These are phyloP conservation scores for Globisporangium cylindrosporum DNA, from an alignment of 352 stramenopile species.

Conservation along the genomic window DNA sequence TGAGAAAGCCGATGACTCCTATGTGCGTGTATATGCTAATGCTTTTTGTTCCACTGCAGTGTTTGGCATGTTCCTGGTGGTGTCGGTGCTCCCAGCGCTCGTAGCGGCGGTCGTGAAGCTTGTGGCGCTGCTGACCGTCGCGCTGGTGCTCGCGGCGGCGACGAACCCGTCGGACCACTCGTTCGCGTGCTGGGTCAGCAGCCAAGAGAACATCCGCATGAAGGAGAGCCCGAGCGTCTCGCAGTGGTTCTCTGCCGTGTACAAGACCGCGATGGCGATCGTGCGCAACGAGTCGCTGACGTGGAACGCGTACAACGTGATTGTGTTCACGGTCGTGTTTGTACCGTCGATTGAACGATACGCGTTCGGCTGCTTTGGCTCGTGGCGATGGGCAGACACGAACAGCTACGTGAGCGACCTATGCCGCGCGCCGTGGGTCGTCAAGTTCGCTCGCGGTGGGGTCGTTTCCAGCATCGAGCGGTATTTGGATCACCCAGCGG, in stretches of 20 bases:
- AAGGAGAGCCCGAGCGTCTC: conserved; percentile 36
- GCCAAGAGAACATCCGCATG: conserved; percentile 55
- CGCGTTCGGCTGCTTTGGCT: conserved; percentile 61
- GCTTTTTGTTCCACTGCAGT: conserved; percentile 20
- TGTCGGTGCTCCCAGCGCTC: conserved; percentile 60
- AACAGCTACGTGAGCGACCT: conserved; percentile 38
- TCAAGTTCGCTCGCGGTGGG: conserved; percentile 47
- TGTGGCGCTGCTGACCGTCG: conserved; percentile 26
- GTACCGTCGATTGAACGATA: conserved; percentile 60
- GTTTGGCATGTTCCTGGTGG: conserved; percentile 69
- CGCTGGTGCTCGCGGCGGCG: conserved; percentile 28
- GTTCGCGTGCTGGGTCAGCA: conserved; percentile 63
- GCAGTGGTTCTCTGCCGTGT: conserved; percentile 69
- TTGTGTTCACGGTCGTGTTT: conserved; percentile 65
- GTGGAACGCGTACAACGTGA: conserved; percentile 59
- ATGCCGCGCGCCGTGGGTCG: conserved; percentile 49
- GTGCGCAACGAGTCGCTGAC: conserved; percentile 58
- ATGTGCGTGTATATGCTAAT: neutral
- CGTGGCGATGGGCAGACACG: conserved; percentile 74
- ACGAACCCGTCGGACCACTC: conserved; percentile 72
- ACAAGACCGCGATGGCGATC: conserved; percentile 65
- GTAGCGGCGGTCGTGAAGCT: conserved; percentile 41
- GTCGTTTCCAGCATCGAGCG: conserved; percentile 47
- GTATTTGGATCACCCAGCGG: conserved; percentile 26
- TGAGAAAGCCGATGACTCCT: neutral